Evolutionary conservation across 2,329 filamentous ascomycete genomes (phyloP).

Genomic region (Byssochlamys sp.): DNA sequence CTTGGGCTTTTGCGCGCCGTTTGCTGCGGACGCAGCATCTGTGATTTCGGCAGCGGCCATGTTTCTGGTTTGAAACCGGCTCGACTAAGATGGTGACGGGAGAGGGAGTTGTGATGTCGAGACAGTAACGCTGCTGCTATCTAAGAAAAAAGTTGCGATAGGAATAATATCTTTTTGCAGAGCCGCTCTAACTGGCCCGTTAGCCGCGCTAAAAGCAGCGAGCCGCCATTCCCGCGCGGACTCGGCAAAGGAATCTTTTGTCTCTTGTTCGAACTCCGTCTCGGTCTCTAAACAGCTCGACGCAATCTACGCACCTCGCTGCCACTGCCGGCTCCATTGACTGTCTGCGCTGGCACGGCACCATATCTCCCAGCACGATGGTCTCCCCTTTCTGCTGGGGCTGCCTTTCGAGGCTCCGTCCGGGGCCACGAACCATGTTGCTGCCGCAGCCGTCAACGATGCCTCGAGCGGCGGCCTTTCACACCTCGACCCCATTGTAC

Average conservation of each 20-base stretch:
- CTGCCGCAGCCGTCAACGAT: conserved; percentile 33
- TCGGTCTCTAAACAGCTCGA: conserved; percentile 12
- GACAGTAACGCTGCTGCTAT: conserved; percentile 1
- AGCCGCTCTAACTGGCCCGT: conserved; percentile 19
- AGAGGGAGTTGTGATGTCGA: not conserved
- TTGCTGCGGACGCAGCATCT: conserved; percentile 11
- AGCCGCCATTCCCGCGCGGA: conserved; percentile 16
- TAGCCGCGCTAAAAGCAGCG: conserved; percentile 11
- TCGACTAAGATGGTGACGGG: not conserved
- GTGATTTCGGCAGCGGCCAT: conserved; percentile 23
- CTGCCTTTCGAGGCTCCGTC: conserved; percentile 45
- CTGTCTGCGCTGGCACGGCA: conserved; percentile 20
- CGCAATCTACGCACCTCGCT: conserved; percentile 8
- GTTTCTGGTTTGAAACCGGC: conserved; percentile 2
- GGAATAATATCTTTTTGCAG: conserved; percentile 13
- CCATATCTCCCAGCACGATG: conserved; percentile 37
- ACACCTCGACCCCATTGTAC: conserved; percentile 34
- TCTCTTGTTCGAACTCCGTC: conserved; percentile 11
- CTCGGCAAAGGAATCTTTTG: conserved; percentile 13
- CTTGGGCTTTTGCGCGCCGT: conserved; percentile 19
- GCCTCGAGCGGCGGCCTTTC: conserved; percentile 39
- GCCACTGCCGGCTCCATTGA: conserved; percentile 13
- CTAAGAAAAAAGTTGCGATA: conserved; percentile 22
- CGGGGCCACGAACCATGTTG: conserved; percentile 28
- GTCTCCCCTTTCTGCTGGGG: conserved; percentile 50